Conservation (phyloP, 78 protist genomes). For the Dictyostelium purpureum region DNA sequence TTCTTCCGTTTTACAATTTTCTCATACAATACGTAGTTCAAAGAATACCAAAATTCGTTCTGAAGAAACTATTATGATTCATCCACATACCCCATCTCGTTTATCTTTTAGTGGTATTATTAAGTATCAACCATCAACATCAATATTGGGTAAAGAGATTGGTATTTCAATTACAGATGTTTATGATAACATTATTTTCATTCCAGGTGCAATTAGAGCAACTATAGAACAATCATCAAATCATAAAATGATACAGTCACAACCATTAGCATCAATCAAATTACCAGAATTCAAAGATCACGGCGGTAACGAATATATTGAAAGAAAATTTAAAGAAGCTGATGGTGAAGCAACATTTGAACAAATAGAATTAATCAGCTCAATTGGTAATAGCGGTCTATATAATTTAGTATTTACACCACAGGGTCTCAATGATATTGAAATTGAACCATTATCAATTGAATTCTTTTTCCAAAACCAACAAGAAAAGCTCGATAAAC, state of each 20-base stretch:
- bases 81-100: conserved; percentile 32
- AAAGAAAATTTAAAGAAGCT: background rate
- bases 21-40: background rate
- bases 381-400: conserved; percentile 16
- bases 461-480: conserved; percentile 37
- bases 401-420: conserved; percentile 9
- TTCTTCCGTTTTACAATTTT: background rate
- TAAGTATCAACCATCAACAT: background rate
- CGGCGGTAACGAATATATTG: background rate
- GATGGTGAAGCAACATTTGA: conserved; percentile 43
- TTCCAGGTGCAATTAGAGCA: background rate
- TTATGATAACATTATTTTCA: background rate
- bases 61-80: background rate
- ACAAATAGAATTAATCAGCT: background rate
- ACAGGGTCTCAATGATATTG: background rate
- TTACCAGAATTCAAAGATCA: too few species aligned
- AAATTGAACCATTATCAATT: background rate
- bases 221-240: conserved; percentile 5
- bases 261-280: too few species aligned
- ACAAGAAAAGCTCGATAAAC: conserved; percentile 33
- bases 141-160: background rate
- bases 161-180: background rate
- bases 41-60: conserved; percentile 2
- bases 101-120: background rate
- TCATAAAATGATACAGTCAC: too few species aligned